Base-by-base conservation (phyloP, 139 green algal genomes). In the Chlorella vulgaris region DNA sequence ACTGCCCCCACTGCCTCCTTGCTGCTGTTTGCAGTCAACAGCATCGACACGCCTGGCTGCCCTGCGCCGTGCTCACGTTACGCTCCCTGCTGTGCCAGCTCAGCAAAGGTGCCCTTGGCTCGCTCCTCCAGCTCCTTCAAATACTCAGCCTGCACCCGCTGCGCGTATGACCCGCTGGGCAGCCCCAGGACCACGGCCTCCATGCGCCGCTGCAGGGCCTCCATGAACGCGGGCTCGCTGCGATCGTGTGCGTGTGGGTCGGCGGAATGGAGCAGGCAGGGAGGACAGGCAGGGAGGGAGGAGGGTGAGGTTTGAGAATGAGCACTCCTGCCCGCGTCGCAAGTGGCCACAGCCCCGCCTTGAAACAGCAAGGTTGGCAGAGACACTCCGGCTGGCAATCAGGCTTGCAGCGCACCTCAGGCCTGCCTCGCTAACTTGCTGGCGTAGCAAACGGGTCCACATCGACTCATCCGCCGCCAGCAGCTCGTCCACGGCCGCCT, bases 141-240 rank as follows among this genome's bases (percentile, higher is more conserved):
- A 69, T 93, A 95, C 84, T 96, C 93, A 33, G 92, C 93, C 69
- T 60, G 93, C 47, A 98, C 91, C 1, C 93, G 81, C 86, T 94
- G 91, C 24, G 91, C 88, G 79, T 97, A 96, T 19, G 84, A 92
- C 28, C 94, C 94, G 53, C 84, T 94, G 42, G 88, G 82, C 80
- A 97, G 86, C 19, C 86, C 87, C 81, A 98, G 88, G 61, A 97
- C 93, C 36, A 91, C 89, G 0, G 35, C 65, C 86, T 98, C 94
- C 94, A 98, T 98, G 31, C 91, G 90, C 75, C 83, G 83, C 86
- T 96, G 93, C 86, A 98, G 86, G 24, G 88, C 89, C 80, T 93
- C 90, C 81, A 91, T 89, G 69, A 96, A 93, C 0, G 89, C 80
- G 24, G 74, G 79, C 83, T 94, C 92, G 42, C 60, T 89, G 77